Percentiles rank a stretch among this genome's conserved stretches.
Evolutionary conservation across 1,139 yeast species (phyloP).

Genomic region (Kluyveromyces sp.): DNA sequence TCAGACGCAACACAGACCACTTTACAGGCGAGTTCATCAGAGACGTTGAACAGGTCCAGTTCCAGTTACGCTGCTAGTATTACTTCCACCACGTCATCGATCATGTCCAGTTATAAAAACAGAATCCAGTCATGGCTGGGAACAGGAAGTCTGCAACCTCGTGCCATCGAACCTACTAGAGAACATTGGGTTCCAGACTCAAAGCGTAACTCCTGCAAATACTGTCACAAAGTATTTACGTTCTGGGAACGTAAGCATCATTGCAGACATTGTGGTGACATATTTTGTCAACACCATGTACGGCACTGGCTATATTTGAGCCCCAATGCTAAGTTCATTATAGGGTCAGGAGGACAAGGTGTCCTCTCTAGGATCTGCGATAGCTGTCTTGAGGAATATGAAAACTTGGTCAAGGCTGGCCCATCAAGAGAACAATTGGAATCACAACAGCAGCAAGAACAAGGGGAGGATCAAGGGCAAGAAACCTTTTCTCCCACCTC

Average conservation of each 20-base stretch:
- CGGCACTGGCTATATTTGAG: slow-evolving; percentile 49
- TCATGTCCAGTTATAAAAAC: slow-evolving; percentile 12
- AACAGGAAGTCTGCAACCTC: slow-evolving; percentile 3
- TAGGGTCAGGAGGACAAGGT: slow-evolving; percentile 71
- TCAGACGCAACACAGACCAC: slow-evolving; percentile 2
- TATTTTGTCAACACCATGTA: slow-evolving; percentile 68
- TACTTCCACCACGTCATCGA: slow-evolving; percentile 13
- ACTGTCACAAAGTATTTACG: slow-evolving; percentile 60
- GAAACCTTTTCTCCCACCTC: slow-evolving; percentile 1
- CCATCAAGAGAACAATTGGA: slow-evolving; percentile 15
- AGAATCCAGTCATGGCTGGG: slow-evolving; percentile 9
- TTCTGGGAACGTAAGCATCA: slow-evolving; percentile 87
- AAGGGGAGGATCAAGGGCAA: slow-evolving; percentile 3
- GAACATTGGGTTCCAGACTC: slow-evolving; percentile 79
- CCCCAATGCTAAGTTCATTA: slow-evolving; percentile 61
- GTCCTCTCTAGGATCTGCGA: slow-evolving; percentile 74
- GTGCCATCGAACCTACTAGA: slow-evolving; percentile 43
- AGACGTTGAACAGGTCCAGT: slow-evolving; percentile 1
- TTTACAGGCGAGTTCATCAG: slow-evolving; percentile 3
- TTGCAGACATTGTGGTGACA: slow-evolving; percentile 89
- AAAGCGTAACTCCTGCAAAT: slow-evolving; percentile 54
- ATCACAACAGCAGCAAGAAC: slow-evolving; percentile 18
- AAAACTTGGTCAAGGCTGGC: slow-evolving; percentile 37
- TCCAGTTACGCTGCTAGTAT: slow-evolving; percentile 11
- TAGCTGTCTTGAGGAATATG: slow-evolving; percentile 64